These are phyloP conservation scores for Amauroascus verrucosus DNA, from an alignment of 2,329 filamentous ascomycete species.

Conservation along the genomic window DNA sequence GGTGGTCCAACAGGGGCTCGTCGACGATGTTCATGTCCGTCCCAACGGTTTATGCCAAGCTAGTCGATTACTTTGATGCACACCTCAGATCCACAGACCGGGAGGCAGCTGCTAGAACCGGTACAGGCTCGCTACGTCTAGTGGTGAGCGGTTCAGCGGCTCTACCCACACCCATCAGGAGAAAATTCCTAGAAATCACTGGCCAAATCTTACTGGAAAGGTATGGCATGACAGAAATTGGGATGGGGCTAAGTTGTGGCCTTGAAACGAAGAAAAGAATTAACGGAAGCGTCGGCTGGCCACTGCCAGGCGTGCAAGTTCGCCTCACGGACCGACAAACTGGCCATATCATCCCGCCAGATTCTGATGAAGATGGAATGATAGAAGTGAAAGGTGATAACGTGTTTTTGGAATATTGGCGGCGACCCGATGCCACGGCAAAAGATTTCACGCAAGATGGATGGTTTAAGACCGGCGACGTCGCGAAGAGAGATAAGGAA, in stretches of 20 bases:
- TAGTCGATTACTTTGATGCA: constrained; percentile 38
- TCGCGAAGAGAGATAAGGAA: constrained; percentile 27
- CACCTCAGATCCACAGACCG: constrained; percentile 29
- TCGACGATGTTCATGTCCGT: constrained; percentile 44
- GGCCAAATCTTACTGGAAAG: constrained; percentile 38
- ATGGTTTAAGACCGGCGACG: constrained; percentile 43
- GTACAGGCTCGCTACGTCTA: constrained; percentile 29
- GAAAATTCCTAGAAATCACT: constrained; percentile 33
- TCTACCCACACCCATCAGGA: constrained; percentile 34
- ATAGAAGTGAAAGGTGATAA: constrained; percentile 36
- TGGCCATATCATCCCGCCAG: constrained; percentile 21
- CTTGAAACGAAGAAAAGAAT: constrained; percentile 32
- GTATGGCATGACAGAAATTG: constrained; percentile 45
- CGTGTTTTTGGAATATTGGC: constrained; percentile 36
- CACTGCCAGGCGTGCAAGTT: constrained; percentile 40
- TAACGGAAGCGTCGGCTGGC: constrained; percentile 42
- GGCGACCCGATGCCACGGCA: constrained; percentile 37
- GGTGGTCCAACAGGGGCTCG: constrained; percentile 34
- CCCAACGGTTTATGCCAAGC: constrained; percentile 42
- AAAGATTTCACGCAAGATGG: constrained; percentile 40
- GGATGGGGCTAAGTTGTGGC: constrained; percentile 39
- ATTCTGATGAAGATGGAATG: constrained; percentile 33
- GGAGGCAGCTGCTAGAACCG: constrained; percentile 26
- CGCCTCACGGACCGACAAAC: constrained; percentile 36
- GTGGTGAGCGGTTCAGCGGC: constrained; percentile 37